These are phyloP conservation scores for Lactarius tabidus DNA, from an alignment of 768 basidiomycete genomes.

Conservation along the genomic window DNA sequence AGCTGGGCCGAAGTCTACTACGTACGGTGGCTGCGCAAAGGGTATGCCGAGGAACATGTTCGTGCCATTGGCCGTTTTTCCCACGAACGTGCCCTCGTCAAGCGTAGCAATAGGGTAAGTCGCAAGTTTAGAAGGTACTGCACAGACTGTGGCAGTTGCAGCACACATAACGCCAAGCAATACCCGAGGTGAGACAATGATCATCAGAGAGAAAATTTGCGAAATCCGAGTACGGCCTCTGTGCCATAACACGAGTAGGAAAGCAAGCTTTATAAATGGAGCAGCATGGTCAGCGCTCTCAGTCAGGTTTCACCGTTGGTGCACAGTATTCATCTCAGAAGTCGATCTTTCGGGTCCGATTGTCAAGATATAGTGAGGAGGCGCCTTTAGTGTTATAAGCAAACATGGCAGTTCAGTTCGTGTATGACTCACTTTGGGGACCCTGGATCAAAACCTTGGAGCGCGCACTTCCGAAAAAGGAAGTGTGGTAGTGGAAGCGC, in stretches of 20 bases:
- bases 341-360: too few species aligned
- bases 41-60: constrained; percentile 40
- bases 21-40: constrained; percentile 39
- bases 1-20: background rate
- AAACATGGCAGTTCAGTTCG: too few species aligned
- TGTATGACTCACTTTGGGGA: too few species aligned
- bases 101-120: constrained; percentile 28
- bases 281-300: too few species aligned
- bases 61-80: constrained; percentile 27
- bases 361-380: too few species aligned
- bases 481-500: too few species aligned
- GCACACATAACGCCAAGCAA: background rate
- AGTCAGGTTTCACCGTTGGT: too few species aligned
- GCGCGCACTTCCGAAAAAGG: too few species aligned
- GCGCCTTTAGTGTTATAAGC: too few species aligned
- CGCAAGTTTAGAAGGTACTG: background rate
- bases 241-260: background rate
- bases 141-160: background rate
- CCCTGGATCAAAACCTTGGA: too few species aligned
- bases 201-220: background rate
- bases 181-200: background rate
- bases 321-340: too few species aligned
- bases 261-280: background rate
- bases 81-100: constrained; percentile 32
- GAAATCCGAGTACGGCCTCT: background rate